Evolutionary conservation across 805 yeast genomes (phyloP).

Genomic region (Ogataea glucozyma): DNA sequence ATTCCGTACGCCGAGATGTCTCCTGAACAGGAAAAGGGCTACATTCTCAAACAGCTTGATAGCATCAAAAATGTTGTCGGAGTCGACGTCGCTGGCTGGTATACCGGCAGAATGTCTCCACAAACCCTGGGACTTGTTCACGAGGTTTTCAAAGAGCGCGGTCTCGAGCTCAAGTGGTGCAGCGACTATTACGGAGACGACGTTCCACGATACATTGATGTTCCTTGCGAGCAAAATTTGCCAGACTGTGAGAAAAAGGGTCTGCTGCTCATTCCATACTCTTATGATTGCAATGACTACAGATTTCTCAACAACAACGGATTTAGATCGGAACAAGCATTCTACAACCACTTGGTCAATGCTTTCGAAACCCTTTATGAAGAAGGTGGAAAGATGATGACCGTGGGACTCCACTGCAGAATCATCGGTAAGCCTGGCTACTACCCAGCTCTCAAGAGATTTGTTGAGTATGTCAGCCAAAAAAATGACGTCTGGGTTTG

Average conservation of each 20-base stretch:
- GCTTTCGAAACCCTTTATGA: conserved; percentile 40
- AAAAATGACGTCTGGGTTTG: conserved; percentile 41
- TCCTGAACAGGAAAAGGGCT: conserved; percentile 37
- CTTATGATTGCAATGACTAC: conserved; percentile 31
- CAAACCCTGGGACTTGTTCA: conserved; percentile 36
- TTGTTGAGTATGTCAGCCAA: conserved; percentile 36
- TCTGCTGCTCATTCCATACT: conserved; percentile 32
- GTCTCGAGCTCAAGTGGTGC: conserved; percentile 36
- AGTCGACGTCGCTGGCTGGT: conserved; percentile 39
- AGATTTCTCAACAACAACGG: conserved; percentile 29
- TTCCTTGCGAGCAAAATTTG: conserved; percentile 30
- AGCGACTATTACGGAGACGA: conserved; percentile 41
- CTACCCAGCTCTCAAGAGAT: conserved; percentile 36
- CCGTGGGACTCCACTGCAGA: conserved; percentile 40
- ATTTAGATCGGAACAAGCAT: conserved; percentile 30
- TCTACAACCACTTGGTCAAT: conserved; percentile 35
- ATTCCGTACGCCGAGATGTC: conserved; percentile 34
- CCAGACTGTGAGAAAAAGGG: conserved; percentile 26
- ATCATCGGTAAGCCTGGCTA: conserved; percentile 40
- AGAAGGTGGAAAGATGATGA: conserved; percentile 42
- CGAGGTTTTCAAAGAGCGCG: conserved; percentile 37
- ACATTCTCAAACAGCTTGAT: conserved; percentile 34
- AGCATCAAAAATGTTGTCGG: conserved; percentile 36
- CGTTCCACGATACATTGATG: conserved; percentile 38
- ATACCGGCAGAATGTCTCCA: conserved; percentile 37